Evolutionary conservation across 805 yeast species (phyloP), one percentile per base, ranked within the genome.

Genomic region (Nakazawaea ernobii): DNA sequence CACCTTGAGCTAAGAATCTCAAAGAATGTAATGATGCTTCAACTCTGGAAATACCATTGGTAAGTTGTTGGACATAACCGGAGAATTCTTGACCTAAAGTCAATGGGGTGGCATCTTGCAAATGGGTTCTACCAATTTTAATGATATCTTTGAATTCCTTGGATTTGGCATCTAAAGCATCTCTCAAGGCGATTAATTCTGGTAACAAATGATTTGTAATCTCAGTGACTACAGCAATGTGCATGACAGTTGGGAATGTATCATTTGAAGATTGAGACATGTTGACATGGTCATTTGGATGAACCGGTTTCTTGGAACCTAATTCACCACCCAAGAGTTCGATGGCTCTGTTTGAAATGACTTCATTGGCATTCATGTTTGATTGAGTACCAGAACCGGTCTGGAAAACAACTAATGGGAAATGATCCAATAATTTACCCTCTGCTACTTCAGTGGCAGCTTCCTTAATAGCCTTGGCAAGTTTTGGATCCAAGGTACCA

Each of bases 181-280:
- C 86, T 68, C 86, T 86, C 61, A 94, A 81, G 39, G 71, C 74
- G 49, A 78, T 74, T 63, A 94, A 75, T 62, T 89, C 87, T 14
- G 99, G 99, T 45, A 92, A 57, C 67, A 94, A 77, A 37, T 75
- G 73, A 63, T 77, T 61, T 46, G 84, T 71, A 70, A 92, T 86
- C 73, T 92, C 96, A 38, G 86, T 79, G 53, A 91, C 97, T 15
- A 98, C 97, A 49, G 99, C 97, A 70, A 94, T 92, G 74, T 94
- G 99, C 99, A 94, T 94, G 48, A 92, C 99, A 33, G 99, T 91
- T 57, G 99, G 99, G 86, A 94, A 94, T 47, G 98, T 94, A 71
- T 94, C 99, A 68, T 94, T 94, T 41, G 97, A 89, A n/a, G 96
- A 88, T 73, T 94, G 98, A 15, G 97, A 87, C 88, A 89, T 91